Evolutionary conservation across 2,329 filamentous ascomycete genomes (phyloP), one percentile per base, ranked within the genome.

Genomic region (Tetracladium maxilliforme): DNA sequence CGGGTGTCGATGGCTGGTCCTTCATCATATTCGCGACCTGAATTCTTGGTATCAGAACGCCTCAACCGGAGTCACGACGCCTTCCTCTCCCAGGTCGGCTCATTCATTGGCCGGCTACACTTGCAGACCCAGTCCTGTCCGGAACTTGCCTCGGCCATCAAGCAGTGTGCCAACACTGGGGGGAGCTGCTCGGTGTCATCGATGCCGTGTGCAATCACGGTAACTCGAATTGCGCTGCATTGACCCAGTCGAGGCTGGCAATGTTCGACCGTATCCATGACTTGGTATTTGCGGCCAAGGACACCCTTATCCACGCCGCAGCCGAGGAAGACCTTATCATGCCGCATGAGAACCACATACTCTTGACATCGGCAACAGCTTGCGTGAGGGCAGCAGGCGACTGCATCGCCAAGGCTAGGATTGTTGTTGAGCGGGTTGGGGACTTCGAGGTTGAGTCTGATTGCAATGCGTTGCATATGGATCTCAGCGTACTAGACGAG

Each of bases 371-470:
- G 12, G 84, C 84, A 7, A 93, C 84, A 6, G 73, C 70, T 31
- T 94, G 86, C 44, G 86, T 98, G 14, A 76, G 83, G 37, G 79
- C 82, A 13, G 84, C 86, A 22, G 87, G 87, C 20, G 84, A 93
- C 38, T 94, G 87, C 48, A 79, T 93, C 12, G 75, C 79, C 6
- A 87, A 86, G 51, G 78, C 86, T 8, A 83, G 83, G 40, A 64
- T 70, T 44, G 72, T 92, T 22, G 77, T 98, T 30, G 84, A 93
- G 50, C 68, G 78, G 32, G 83, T 90, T 34, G 84, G 86, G 12
- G 86, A 93, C 47, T 92, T 93, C 36, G 84, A 93, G 47, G 71
- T 86, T 36, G 70, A 78, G 36, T 44, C 54, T 19, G 54, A 52
- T 11, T 49, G 43, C 33, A 50, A 42, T 19, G 48, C 58, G 16